These are phyloP conservation scores for Micractinium conductrix DNA, from an alignment of 139 green algal genomes.

Conservation along the genomic window DNA sequence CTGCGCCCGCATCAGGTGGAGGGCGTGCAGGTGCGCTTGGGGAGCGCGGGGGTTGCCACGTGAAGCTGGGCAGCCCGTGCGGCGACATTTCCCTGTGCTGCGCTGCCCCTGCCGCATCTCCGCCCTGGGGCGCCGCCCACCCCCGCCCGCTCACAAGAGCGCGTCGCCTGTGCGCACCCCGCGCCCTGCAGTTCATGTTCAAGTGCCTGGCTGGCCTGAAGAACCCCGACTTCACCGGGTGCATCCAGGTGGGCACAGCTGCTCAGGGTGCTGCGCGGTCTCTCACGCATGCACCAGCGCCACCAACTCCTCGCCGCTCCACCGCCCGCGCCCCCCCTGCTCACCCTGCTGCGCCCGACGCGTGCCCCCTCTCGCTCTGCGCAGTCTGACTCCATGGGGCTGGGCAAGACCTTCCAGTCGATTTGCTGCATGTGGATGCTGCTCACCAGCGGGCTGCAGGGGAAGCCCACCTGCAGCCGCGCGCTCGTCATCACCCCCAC, in stretches of 20 bases:
- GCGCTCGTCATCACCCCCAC: slow-evolving; percentile 68
- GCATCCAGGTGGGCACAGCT: slow-evolving; percentile 60
- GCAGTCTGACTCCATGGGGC: slow-evolving; percentile 35
- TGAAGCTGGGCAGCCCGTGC: not conserved
- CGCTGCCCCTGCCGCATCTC: not conserved
- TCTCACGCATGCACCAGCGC: not conserved
- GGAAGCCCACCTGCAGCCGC: slow-evolving; percentile 51
- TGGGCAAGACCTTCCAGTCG: slow-evolving; percentile 71
- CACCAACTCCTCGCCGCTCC: not conserved
- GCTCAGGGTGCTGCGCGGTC: not conserved
- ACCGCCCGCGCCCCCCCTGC: not conserved
- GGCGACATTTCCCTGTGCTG: not conserved
- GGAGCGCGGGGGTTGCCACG: not conserved
- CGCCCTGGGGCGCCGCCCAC: too few species aligned
- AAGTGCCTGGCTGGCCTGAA: slow-evolving; percentile 80
- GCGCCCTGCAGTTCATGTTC: slow-evolving; percentile 78
- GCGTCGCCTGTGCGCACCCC: too few species aligned
- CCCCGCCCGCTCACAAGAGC: not conserved
- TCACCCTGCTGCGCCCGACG: too few species aligned
- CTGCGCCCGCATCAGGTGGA: slow-evolving; percentile 80
- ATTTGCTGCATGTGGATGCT: slow-evolving; percentile 77
- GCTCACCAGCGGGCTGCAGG: slow-evolving; percentile 59
- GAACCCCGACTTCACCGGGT: slow-evolving; percentile 62
- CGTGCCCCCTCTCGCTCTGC: too few species aligned
- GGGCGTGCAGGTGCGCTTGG: slow-evolving; percentile 53